A percentile compares a stretch with the other conserved stretches of the same genome.
These are phyloP conservation scores for Isoetes taiwanensis DNA, from an alignment of 75 land plant genomes.

Conservation along the genomic window DNA sequence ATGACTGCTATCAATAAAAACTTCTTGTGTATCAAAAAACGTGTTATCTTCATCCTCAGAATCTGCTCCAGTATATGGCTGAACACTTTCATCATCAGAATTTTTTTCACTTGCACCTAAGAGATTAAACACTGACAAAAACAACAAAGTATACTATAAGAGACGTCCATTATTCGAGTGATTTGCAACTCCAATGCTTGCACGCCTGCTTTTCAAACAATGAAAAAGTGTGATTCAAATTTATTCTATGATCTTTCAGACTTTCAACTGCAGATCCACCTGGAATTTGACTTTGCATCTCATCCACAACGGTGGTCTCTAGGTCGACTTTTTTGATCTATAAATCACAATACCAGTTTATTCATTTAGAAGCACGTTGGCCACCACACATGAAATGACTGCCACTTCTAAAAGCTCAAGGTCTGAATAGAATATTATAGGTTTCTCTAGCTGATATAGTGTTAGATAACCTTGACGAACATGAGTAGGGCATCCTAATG, in stretches of 20 bases:
- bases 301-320: conserved; percentile 1
- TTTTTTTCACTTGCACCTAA: background rate
- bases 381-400: no score
- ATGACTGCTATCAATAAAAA: background rate
- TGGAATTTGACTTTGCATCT: background rate
- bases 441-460: no score
- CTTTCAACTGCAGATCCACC: background rate
- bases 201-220: no score
- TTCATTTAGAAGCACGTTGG: conserved; percentile 14
- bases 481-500: no score
- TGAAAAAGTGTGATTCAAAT: background rate
- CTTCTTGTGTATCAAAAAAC: background rate
- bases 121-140: background rate
- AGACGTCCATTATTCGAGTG: no score
- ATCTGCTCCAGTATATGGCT: background rate
- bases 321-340: background rate
- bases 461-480: no score
- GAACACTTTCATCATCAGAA: background rate
- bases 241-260: background rate
- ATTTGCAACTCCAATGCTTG: no score
- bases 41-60: background rate
- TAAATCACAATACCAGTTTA: no score
- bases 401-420: no score
- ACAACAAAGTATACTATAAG: no score
- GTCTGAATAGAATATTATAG: no score